Base-by-base conservation (phyloP, 352 stramenopile genomes). In the Phytophthora nicotianae region DNA sequence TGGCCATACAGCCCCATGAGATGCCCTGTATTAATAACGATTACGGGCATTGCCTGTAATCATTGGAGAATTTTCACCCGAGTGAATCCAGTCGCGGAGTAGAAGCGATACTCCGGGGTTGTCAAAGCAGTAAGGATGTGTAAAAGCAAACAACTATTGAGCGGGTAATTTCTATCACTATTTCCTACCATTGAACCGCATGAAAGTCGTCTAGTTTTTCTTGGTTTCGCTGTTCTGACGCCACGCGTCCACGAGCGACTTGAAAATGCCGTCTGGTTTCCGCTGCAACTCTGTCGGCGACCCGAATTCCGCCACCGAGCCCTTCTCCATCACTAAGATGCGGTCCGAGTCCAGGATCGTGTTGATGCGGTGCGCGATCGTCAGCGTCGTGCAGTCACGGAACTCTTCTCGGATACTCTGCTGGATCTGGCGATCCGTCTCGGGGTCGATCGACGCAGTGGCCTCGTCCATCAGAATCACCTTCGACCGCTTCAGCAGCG, bases 401-500 rank as follows among this genome's bases (percentile, higher is more conserved):
- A 98, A 98, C 42, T 97, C 91, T 38, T 95, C 67, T 32, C 94
- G 81, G 59, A 98, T 96, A 29, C 86, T 94, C 10, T 72, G 69
- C 59, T 88, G 74, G 50, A 83, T 83, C 45, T 79, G 43, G 6
- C 60, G 38, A 57, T 98, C 91, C 16, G 78, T 87, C 51, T 81
- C 72, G 5, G 63, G 61, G 45, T 98, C 95, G 14, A 99, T 89
- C 43, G 76, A 91, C 24, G 89, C 83, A 4, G 97, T 99, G 11
- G 95, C 96, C 70, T 99, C 97, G 73, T 99, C 97, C 47, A 99
- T 71, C 11, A 99, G 74, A 6, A 99, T 74, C 43, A 89, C 72
- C 27, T 95, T 96, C 19, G 57, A 27, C 79, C 97, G 84, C 19
- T 90, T 83, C 19, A 99, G 53, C 17, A 99, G 61, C 16, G 95